These are phyloP conservation scores for Parmelia sp. DNA, from an alignment of 495 filamentous ascomycete species.

Conservation along the genomic window DNA sequence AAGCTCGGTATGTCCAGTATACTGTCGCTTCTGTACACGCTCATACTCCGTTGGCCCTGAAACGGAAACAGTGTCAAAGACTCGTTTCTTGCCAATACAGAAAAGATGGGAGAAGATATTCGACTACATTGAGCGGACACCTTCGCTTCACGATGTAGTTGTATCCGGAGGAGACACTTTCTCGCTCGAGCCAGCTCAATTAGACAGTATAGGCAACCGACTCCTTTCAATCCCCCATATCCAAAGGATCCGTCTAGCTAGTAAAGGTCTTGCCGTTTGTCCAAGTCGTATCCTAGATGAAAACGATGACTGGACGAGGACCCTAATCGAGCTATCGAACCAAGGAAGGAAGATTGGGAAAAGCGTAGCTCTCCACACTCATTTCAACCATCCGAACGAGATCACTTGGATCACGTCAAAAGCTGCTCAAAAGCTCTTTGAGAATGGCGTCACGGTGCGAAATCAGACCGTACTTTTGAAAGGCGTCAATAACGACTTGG, in stretches of 20 bases:
- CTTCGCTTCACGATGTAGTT: conserved; percentile 29
- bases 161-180: neutral
- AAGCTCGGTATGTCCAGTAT: conserved; percentile 3
- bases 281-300: conserved; percentile 46
- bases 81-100: conserved; percentile 36
- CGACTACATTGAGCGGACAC: conserved; percentile 44
- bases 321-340: conserved; percentile 43
- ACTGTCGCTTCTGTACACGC: conserved; percentile 26
- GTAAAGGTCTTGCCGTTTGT: conserved; percentile 50
- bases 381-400: conserved; percentile 56
- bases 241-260: conserved; percentile 47
- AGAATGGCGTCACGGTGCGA: conserved; percentile 39
- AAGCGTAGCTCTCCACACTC: conserved; percentile 53
- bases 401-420: conserved; percentile 51
- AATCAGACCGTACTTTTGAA: conserved; percentile 41
- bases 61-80: conserved; percentile 46
- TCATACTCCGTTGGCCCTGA: conserved; percentile 49
- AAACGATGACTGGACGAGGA: conserved; percentile 45
- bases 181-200: conserved; percentile 1
- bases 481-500: conserved; percentile 49
- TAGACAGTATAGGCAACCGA: neutral
- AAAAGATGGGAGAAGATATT: conserved; percentile 43
- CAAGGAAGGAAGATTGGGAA: conserved; percentile 45
- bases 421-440: conserved; percentile 44
- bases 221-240: conserved; percentile 7